A percentile compares a stretch with the other conserved stretches of the same genome.
phyloP scores from a whole-genome alignment of 768 basidiomycete genomes.

The Russula abietina region DNA sequence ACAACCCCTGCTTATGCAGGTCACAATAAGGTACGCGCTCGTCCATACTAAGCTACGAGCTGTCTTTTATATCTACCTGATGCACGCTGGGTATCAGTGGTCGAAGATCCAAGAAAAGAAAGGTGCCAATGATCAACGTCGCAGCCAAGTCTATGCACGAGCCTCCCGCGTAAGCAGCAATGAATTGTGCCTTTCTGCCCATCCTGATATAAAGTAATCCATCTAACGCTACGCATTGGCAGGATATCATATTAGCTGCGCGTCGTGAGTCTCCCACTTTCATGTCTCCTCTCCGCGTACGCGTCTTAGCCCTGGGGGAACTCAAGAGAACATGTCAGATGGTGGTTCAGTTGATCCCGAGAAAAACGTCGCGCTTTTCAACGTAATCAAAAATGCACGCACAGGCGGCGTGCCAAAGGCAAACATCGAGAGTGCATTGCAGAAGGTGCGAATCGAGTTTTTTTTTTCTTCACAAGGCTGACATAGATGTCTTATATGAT shows the following conservation, averaged over 20 bases:
- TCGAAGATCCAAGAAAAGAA: conserved; percentile 26
- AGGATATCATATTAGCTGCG: conserved; percentile 25
- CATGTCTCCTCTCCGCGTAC: neutral
- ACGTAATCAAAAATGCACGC: conserved; percentile 19
- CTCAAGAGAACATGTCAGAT: conserved; percentile 6
- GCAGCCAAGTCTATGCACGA: conserved; percentile 18
- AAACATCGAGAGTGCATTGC: conserved; percentile 24
- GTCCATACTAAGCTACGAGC: neutral
- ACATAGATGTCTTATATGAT: too few relatives aligned
- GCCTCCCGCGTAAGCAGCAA: conserved; percentile 19
- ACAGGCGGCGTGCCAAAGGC: conserved; percentile 23
- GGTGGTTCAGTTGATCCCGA: conserved; percentile 20
- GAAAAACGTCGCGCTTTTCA: conserved; percentile 20
- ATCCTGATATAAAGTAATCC: neutral
- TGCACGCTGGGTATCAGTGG: conserved; percentile 14
- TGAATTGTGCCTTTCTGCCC: neutral
- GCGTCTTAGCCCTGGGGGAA: too few relatives aligned
- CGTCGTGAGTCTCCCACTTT: conserved; percentile 19
- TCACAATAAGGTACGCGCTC: conserved; percentile 23
- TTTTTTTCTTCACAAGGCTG: too few relatives aligned
- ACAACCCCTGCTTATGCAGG: conserved; percentile 9
- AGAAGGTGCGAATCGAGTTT: conserved; percentile 22
- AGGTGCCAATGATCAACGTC: conserved; percentile 19
- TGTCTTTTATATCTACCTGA: neutral
- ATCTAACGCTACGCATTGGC: too few relatives aligned